Evolutionary conservation across 345 rosid genomes (phyloP).

Genomic region (Reutealis trisperma): DNA sequence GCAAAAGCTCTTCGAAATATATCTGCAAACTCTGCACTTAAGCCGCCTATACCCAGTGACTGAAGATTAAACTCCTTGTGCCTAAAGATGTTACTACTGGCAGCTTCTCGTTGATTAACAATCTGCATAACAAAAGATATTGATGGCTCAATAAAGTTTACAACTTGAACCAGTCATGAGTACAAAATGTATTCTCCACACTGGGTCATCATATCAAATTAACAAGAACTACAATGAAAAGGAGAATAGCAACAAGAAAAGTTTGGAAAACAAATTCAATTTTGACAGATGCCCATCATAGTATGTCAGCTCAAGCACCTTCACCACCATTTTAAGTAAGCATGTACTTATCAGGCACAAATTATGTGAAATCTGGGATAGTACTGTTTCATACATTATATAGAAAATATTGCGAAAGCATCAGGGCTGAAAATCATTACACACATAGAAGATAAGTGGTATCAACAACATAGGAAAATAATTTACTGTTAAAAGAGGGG

Average conservation of each 20-base stretch:
- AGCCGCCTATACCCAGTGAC: conserved; percentile 95
- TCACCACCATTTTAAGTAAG: background rate
- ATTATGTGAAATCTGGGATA: background rate
- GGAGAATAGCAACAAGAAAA: background rate
- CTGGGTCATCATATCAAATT: background rate
- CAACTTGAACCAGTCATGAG: conserved; percentile 12
- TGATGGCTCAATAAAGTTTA: conserved; percentile 10
- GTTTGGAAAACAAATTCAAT: background rate
- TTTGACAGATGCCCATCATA: background rate
- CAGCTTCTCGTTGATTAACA: conserved; percentile 97
- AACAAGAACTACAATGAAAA: background rate
- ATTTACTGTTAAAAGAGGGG: background rate
- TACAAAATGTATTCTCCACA: background rate
- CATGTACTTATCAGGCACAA: background rate
- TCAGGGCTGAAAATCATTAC: background rate
- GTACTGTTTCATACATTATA: background rate
- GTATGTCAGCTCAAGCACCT: background rate
- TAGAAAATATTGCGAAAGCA: background rate
- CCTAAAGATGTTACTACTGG: conserved; percentile 88
- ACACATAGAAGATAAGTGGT: background rate
- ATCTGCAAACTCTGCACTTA: conserved; percentile 98
- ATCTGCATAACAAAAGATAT: conserved; percentile 51
- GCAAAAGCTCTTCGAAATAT: conserved; percentile 99
- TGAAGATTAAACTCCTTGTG: conserved; percentile 96
- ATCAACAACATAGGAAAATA: background rate